phyloP scores from a whole-genome alignment of 495 filamentous ascomycete species.

The Tetracladium marchalianum region DNA sequence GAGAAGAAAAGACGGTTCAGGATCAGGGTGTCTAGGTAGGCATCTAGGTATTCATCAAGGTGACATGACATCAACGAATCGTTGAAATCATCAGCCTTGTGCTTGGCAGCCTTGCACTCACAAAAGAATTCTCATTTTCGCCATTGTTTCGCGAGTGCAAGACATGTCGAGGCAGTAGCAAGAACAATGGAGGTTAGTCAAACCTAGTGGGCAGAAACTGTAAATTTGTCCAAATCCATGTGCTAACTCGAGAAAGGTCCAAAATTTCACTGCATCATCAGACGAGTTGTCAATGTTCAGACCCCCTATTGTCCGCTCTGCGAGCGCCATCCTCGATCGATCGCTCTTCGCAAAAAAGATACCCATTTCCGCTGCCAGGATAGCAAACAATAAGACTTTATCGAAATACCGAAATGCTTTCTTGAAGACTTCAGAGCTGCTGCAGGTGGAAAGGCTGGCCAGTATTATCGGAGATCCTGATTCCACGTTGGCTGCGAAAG shows the following conservation, averaged over 20 bases:
- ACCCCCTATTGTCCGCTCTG: slow-evolving; percentile 67
- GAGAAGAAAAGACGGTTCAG: no score
- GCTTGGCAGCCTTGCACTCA: no score
- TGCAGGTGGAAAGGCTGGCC: slow-evolving; percentile 42
- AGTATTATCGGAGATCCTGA: slow-evolving; percentile 45
- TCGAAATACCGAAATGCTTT: slow-evolving; percentile 53
- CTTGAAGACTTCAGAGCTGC: slow-evolving; percentile 42
- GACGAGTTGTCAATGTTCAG: slow-evolving; percentile 40
- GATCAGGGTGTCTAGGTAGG: no score
- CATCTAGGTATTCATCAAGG: no score
- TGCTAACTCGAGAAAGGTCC: slow-evolving; percentile 1
- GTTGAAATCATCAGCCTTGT: no score
- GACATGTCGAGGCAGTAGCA: no score
- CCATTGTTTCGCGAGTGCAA: no score
- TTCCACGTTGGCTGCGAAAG: slow-evolving; percentile 38
- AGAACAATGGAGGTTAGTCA: no score
- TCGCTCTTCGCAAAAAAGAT: slow-evolving; percentile 70
- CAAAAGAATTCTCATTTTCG: no score
- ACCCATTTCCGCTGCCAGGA: slow-evolving; percentile 64
- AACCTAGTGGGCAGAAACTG: no score
- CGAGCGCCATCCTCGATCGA: slow-evolving; percentile 71
- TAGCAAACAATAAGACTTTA: slow-evolving; percentile 65
- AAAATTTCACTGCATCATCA: not conserved
- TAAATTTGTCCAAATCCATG: no score
- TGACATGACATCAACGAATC: no score